phyloP scores from a whole-genome alignment of 2,329 filamentous ascomycete species.

The Elsinoe australis region DNA sequence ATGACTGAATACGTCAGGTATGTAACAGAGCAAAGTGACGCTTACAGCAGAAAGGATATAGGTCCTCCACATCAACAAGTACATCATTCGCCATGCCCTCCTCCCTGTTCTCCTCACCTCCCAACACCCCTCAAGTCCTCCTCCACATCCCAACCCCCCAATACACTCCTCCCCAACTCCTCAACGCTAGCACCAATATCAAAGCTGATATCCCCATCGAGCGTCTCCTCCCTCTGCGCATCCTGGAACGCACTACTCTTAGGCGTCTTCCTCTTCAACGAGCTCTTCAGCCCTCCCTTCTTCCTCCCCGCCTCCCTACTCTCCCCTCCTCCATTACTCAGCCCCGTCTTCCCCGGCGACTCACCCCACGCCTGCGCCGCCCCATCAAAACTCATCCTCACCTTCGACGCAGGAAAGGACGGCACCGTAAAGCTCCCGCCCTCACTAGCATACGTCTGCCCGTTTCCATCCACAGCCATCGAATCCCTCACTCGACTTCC shows the following conservation, averaged over 20 bases:
- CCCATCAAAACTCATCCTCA: background rate
- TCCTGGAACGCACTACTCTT: conserved; percentile 5
- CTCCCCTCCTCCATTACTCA: background rate
- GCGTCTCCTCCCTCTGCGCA: conserved; percentile 10
- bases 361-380: background rate
- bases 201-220: background rate
- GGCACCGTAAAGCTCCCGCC: conserved; percentile 2
- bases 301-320: background rate
- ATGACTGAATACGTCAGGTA: too few species aligned
- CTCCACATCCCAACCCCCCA: conserved; percentile 15
- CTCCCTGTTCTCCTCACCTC: background rate
- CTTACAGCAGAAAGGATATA: too few species aligned
- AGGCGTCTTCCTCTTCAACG: conserved; percentile 1
- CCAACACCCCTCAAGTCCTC: background rate
- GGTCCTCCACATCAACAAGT: too few species aligned
- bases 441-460: too few species aligned
- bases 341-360: background rate
- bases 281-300: conserved; percentile 4
- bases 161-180: conserved; percentile 2
- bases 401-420: conserved; percentile 4
- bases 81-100: background rate
- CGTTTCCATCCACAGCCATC: too few species aligned
- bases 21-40: too few species aligned
- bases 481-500: background rate
- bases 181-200: conserved; percentile 8